These are phyloP conservation scores for Penicillium parvum DNA, from an alignment of 495 filamentous ascomycete species.

Conservation along the genomic window DNA sequence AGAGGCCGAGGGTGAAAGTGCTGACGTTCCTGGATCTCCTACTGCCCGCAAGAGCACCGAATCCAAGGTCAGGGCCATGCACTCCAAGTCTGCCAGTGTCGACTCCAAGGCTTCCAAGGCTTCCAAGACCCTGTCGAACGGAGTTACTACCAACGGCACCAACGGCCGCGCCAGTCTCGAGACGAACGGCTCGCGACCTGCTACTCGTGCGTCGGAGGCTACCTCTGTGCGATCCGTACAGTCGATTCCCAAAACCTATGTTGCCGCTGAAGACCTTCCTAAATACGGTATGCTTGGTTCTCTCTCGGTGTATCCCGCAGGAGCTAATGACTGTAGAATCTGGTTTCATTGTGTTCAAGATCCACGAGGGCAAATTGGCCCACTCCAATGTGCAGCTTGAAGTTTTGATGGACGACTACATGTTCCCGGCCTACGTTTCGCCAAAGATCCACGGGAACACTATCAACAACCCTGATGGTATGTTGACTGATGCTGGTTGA, in stretches of 20 bases:
- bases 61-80: slow-evolving; percentile 22
- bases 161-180: slow-evolving; percentile 38
- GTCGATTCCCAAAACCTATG: slow-evolving; percentile 67
- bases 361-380: slow-evolving; percentile 80
- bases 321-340: slow-evolving; percentile 51
- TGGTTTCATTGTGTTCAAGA: slow-evolving; percentile 88
- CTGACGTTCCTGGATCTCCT: slow-evolving; percentile 10
- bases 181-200: slow-evolving; percentile 26
- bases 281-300: slow-evolving; percentile 67
- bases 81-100: slow-evolving; percentile 29
- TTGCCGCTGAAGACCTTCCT: slow-evolving; percentile 72
- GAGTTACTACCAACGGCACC: slow-evolving; percentile 17
- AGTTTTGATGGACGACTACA: slow-evolving; percentile 89
- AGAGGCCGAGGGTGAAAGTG: slow-evolving; percentile 22
- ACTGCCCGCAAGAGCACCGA: slow-evolving; percentile 37
- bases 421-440: slow-evolving; percentile 84
- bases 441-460: slow-evolving; percentile 62
- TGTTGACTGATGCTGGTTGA: slow-evolving; percentile 13
- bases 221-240: slow-evolving; percentile 39
- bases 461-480: slow-evolving; percentile 74
- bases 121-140: slow-evolving; percentile 21
- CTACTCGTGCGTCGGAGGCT: slow-evolving; percentile 33
- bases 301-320: neutral
- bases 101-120: slow-evolving; percentile 31
- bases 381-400: slow-evolving; percentile 76